Conservation (phyloP, 2,329 filamentous ascomycete genomes). For the Ophiostoma novo-ulmi region DNA sequence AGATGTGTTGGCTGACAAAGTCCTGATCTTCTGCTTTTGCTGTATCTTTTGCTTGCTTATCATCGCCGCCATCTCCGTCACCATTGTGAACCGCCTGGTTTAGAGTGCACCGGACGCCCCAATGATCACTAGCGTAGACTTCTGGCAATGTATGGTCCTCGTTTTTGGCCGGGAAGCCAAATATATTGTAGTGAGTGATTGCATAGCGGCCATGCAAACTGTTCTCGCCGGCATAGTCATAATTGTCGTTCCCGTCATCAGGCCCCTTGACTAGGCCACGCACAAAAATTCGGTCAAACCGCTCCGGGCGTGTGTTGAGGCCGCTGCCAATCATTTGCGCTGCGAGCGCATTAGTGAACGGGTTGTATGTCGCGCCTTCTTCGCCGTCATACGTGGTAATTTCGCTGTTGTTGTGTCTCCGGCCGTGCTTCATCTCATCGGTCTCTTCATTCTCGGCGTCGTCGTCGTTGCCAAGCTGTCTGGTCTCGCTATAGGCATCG, state of each 20-base stretch:
- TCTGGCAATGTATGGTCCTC: slow-evolving; percentile 22
- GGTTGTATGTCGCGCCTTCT: slow-evolving; percentile 61
- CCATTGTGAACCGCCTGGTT: slow-evolving; percentile 24
- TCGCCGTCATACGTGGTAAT: slow-evolving; percentile 49
- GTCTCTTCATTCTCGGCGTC: slow-evolving; percentile 35
- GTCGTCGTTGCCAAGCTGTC: slow-evolving; percentile 38
- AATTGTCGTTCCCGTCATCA: neutral
- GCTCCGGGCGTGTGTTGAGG: slow-evolving; percentile 53
- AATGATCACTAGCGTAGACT: slow-evolving; percentile 51
- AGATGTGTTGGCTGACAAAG: neutral
- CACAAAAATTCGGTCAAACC: slow-evolving; percentile 60
- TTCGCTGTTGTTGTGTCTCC: slow-evolving; percentile 26
- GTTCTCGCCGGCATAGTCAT: neutral
- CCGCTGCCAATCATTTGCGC: slow-evolving; percentile 44
- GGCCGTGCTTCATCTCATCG: slow-evolving; percentile 19
- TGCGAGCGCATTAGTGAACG: slow-evolving; percentile 51
- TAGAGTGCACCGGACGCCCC: slow-evolving; percentile 49
- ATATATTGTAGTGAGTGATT: slow-evolving; percentile 47
- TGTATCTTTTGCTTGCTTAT: neutral
- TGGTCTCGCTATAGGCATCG: slow-evolving; percentile 48
- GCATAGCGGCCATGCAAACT: slow-evolving; percentile 31
- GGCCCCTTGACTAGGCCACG: slow-evolving; percentile 30
- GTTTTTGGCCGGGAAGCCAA: slow-evolving; percentile 42
- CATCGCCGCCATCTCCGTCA: neutral
- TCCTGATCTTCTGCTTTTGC: neutral